Conservation (phyloP, 108 stramenopile species). For the Mediolabrus comicus region DNA sequence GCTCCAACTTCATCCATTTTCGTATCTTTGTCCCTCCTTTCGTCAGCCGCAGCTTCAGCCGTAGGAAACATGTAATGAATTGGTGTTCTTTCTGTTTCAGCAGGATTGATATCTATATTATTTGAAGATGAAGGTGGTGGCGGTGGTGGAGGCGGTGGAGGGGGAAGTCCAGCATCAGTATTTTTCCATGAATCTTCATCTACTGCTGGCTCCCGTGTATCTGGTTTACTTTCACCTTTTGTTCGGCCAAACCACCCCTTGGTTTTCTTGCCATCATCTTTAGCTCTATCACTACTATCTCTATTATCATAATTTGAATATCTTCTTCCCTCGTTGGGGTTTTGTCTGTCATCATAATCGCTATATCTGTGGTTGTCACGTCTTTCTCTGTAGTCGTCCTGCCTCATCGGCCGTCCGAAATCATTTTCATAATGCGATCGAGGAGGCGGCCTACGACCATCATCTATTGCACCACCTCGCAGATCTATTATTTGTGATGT, state of each 20-base stretch:
- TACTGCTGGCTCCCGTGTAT: neutral
- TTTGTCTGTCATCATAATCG: neutral
- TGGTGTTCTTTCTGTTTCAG: slow-evolving; percentile 35
- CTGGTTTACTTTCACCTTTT: neutral
- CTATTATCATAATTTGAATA: neutral
- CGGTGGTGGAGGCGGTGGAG: slow-evolving; percentile 30
- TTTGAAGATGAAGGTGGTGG: neutral
- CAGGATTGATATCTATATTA: slow-evolving; percentile 27
- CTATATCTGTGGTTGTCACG: neutral
- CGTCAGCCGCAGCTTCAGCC: slow-evolving; percentile 31
- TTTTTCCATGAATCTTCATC: neutral
- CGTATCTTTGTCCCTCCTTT: slow-evolving; percentile 7
- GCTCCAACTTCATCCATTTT: neutral
- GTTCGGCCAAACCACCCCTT: neutral
- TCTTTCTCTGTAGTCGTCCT: neutral
- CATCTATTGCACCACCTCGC: neutral
- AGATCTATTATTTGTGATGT: neutral
- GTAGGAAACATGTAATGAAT: slow-evolving; percentile 48
- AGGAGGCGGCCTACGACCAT: neutral
- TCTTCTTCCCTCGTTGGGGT: neutral
- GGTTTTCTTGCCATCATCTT: neutral
- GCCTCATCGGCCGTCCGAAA: no score
- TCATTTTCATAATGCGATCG: neutral
- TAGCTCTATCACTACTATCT: no score
- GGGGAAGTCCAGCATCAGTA: neutral